Evolutionary conservation across 176 grass and related monocot genomes (phyloP).

Genomic region (Zoysia pacifica): DNA sequence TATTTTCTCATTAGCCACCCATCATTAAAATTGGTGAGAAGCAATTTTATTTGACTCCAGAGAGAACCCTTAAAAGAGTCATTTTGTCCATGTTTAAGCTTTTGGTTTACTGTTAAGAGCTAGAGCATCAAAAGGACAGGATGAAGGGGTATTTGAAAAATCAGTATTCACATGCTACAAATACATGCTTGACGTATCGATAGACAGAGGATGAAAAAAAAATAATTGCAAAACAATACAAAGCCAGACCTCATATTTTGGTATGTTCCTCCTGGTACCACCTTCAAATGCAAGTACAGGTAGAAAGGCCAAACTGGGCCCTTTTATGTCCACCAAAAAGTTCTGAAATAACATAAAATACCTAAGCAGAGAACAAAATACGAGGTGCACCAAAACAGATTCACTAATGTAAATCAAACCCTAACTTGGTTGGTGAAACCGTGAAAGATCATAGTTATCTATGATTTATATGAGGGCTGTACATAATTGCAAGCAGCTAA

Average conservation of each 20-base stretch:
- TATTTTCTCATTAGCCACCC: neutral
- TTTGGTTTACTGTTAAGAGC: neutral
- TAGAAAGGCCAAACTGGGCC: constrained; percentile 68
- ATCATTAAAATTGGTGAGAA: neutral
- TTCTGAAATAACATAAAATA: constrained; percentile 60
- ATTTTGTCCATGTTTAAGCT: neutral
- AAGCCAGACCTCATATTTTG: constrained; percentile 80
- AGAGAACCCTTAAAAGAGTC: neutral
- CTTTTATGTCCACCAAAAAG: constrained; percentile 96
- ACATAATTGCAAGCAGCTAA: neutral
- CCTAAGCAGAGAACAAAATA: constrained; percentile 27
- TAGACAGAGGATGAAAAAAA: neutral
- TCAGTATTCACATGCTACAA: constrained; percentile 15
- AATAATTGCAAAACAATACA: neutral
- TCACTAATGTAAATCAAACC: constrained; percentile 22
- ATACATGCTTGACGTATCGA: neutral
- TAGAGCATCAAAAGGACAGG: neutral
- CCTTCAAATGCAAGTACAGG: constrained; percentile 95
- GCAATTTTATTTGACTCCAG: neutral
- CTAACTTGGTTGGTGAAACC: neutral
- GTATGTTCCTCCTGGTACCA: constrained; percentile 91
- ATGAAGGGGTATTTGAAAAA: neutral
- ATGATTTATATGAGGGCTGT: constrained; percentile 6
- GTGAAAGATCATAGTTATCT: neutral
- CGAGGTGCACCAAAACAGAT: neutral